Base-by-base conservation (phyloP, 805 yeast species). In the Barnettozyma pratensis region DNA sequence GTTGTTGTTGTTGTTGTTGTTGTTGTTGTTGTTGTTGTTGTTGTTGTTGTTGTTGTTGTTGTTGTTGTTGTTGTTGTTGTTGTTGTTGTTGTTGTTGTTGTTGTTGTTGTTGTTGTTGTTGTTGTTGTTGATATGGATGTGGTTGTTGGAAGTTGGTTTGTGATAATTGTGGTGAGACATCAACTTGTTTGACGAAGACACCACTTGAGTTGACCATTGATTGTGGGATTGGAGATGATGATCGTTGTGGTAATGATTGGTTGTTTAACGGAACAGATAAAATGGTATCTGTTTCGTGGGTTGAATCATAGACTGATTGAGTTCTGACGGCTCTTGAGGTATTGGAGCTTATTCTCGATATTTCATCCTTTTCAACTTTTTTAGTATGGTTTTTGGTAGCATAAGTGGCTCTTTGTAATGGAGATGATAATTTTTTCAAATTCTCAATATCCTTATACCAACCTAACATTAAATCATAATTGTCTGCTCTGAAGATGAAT, bases 401-500 rank as follows among this genome's bases (percentile, higher is more conserved):
- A 45, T 59, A 61, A 11, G 43, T 49, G 6, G 57, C 57, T 47
- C 65, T 59, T 38, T 49, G 48, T 3, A 56, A 32, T 19, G 65
- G 60, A n/a, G 77, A 77, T 25, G 83, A 71, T 50, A 85, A 71
- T 12, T 75, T 67, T 3, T 94, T 85, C 56, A 90, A 72, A 42
- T 72, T 73, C 62, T 83, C 81, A 55, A 92, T 73, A 61, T 87
- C 96, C 55, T 79, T 79, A 66, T 79, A 87, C 99, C 99, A 92
- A 37, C 73, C 76, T 64, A 84, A 80, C 92, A 90, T 87, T 32
- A 76, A 66, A 39, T 83, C 85, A 58, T 85, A 86, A 43, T 85
- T 78, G 60, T 87, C 94, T n/a, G 95, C 84, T 55, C 96, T 77
- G 71, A 92, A 91, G n/a, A 91, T 94, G 88, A 94, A 89, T 59